Conservation (phyloP, 495 filamentous ascomycete genomes). For the Glonium stellatum region DNA sequence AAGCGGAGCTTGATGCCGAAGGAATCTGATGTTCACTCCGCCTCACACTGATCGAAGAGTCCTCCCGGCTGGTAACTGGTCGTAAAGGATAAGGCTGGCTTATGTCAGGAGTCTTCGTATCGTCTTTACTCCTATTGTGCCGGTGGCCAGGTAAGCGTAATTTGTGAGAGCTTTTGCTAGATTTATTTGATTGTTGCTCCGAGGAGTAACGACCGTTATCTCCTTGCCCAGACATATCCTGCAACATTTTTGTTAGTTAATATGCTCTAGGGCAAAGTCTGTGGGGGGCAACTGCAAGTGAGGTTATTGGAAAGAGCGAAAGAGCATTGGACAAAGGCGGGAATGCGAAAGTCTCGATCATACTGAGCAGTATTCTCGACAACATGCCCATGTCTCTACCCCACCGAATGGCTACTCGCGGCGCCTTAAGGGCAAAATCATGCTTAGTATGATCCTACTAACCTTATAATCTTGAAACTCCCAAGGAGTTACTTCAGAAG, state of each 20-base stretch:
- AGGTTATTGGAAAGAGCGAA: neutral
- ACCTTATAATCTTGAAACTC: constrained; percentile 84
- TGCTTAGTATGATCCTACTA: constrained; percentile 30
- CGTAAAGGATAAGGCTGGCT: constrained; percentile 33
- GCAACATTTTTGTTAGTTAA: constrained; percentile 7
- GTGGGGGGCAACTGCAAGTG: neutral
- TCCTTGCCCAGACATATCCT: constrained; percentile 22
- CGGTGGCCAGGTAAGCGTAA: constrained; percentile 67
- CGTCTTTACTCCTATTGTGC: constrained; percentile 65
- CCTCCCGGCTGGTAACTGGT: constrained; percentile 63
- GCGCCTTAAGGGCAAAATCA: neutral
- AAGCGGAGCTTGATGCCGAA: constrained; percentile 36
- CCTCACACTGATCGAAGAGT: constrained; percentile 50
- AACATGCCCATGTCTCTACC: neutral
- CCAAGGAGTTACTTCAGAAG: constrained; percentile 93
- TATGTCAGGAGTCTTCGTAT: constrained; percentile 42
- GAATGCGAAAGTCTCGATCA: neutral
- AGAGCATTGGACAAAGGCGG: neutral
- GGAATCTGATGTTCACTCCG: constrained; percentile 38
- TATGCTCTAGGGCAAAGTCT: neutral
- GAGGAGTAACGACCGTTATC: constrained; percentile 19
- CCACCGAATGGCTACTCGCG: neutral
- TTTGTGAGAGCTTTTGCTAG: constrained; percentile 45
- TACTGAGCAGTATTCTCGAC: neutral
- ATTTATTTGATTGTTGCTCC: constrained; percentile 25